Evolutionary conservation across 1,139 yeast genomes (phyloP), one percentile per base, ranked within the genome.

Genomic region (Tardiomyces depauwii): DNA sequence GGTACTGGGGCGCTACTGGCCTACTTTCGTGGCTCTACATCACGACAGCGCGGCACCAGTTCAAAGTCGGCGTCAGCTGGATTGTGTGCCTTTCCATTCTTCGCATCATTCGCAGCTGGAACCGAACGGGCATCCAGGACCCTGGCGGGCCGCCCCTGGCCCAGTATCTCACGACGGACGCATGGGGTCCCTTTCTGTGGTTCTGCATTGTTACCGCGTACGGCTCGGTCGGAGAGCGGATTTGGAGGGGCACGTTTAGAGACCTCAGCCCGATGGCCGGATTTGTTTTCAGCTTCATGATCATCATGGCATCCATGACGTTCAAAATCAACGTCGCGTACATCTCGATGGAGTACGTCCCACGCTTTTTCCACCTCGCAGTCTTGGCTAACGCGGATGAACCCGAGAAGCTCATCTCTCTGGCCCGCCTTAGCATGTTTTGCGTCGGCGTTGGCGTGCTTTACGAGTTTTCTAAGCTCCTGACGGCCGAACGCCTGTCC

Each of bases 91-190:
- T 78, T 23, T 41, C 66, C 0, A 63, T 77, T 5, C 53, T 82
- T 5, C 72, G 97, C 50, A 14, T 81, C 0, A 61, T 88, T n/a
- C 73, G 91, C 48, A 81, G 87, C 1, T 91, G 96, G 95, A 84
- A 84, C 56, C 83, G 82, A 53, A 79, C 91, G 45, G 99, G 99
- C 0, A 96, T 89, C 58, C 91, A 91, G 55, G 80, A 72, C 54
- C 73, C 78, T 14, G 64, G 73, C 25, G 72, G 75, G 1, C 66
- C 72, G 13, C 77, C 74, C 39, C 61, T 82, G n/a, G 58, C 72
- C 0, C 60, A 60, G 6, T 51, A 59, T 41, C 45, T 67, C 6
- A 50, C 47, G 18, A 40, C 47, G 13, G 48, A 53, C 12, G 53
- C 59, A 1, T 52, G 68, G 42, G 56, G 67, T 11, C 45, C 51